These are phyloP conservation scores for Solanum aculeatissimum DNA, from an alignment of 305 asterid species.

Conservation along the genomic window DNA sequence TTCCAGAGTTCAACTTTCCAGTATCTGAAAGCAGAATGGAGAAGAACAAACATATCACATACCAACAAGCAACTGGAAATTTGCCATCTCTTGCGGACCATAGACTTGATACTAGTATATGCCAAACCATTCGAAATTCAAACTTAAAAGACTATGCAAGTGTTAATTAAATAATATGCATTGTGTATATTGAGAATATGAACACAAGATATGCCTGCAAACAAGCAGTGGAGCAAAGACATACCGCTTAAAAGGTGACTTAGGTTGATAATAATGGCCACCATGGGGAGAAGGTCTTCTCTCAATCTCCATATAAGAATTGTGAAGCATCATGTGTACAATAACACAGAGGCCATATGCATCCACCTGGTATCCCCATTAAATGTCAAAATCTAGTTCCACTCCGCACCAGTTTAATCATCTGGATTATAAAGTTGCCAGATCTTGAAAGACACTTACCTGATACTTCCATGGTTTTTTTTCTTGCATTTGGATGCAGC, in stretches of 20 bases:
- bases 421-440: neutral
- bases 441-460: conserved; percentile 24
- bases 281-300: conserved; percentile 39
- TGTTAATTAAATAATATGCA: neutral
- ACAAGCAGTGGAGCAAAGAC: neutral
- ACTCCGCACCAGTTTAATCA: neutral
- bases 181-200: neutral
- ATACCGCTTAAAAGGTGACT: conserved; percentile 60
- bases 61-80: neutral
- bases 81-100: neutral
- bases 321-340: conserved; percentile 85
- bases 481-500: conserved; percentile 93
- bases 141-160: neutral
- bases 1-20: conserved; percentile 80
- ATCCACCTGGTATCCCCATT: conserved; percentile 51
- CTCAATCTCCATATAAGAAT: conserved; percentile 74
- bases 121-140: neutral
- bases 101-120: neutral
- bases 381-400: neutral
- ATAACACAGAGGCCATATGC: conserved; percentile 71
- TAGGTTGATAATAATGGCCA: conserved; percentile 51
- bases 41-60: neutral
- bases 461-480: conserved; percentile 84
- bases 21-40: conserved; percentile 32
- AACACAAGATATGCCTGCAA: neutral